Evolutionary conservation across 805 yeast species (phyloP).

Genomic region (Zygosaccharomyces kombuchaensis): DNA sequence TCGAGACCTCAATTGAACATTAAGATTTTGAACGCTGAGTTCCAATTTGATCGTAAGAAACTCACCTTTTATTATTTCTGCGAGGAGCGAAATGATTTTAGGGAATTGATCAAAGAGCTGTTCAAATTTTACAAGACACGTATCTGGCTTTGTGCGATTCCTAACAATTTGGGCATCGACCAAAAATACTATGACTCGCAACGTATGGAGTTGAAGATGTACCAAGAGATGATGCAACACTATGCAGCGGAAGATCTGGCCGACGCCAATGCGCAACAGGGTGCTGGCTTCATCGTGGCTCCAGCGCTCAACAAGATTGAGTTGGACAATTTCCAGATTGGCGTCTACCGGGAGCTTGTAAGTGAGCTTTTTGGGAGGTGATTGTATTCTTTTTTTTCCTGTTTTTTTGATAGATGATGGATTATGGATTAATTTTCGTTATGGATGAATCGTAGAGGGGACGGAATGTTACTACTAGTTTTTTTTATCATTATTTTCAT

Average conservation of each 20-base stretch:
- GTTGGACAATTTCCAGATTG: constrained; percentile 36
- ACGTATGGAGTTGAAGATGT: constrained; percentile 32
- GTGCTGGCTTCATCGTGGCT: constrained; percentile 20
- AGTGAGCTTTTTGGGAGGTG: constrained; percentile 23
- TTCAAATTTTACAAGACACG: constrained; percentile 74
- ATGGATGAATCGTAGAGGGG: not conserved
- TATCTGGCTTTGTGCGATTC: constrained; percentile 79
- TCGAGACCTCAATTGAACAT: constrained; percentile 40
- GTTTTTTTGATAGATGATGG: constrained; percentile 3
- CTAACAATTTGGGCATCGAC: constrained; percentile 33
- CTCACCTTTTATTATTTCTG: constrained; percentile 66
- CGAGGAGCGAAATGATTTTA: constrained; percentile 64
- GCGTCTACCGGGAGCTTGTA: constrained; percentile 35
- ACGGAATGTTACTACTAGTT: constrained; percentile 1
- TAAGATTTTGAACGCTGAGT: constrained; percentile 69
- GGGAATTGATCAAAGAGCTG: constrained; percentile 67
- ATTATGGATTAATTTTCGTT: not conserved
- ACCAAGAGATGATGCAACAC: constrained; percentile 35
- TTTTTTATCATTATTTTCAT: not conserved
- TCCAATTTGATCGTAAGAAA: constrained; percentile 77
- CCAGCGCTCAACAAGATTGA: constrained; percentile 31
- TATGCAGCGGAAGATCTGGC: constrained; percentile 25
- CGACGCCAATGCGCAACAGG: constrained; percentile 19
- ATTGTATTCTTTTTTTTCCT: not conserved
- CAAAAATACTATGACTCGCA: constrained; percentile 31